Conservation (phyloP, 1,284 basidiomycete genomes). For the Mycosarcoma maydis region DNA sequence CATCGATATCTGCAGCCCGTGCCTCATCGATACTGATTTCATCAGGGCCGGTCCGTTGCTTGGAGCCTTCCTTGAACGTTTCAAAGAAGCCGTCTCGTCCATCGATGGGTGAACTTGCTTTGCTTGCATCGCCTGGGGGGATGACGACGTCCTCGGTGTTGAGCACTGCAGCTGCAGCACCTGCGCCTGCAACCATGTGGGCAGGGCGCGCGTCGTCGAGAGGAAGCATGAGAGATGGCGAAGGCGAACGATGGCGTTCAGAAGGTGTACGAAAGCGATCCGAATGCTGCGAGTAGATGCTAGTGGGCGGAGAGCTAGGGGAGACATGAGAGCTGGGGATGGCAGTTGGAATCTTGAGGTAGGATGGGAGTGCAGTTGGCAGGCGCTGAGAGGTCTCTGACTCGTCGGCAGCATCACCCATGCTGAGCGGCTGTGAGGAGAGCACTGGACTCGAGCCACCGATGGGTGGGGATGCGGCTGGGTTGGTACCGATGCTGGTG, state of each 20-base stretch:
- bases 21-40: slow-evolving; percentile 27
- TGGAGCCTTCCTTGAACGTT: slow-evolving; percentile 3
- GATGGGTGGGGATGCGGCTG: slow-evolving; percentile 35
- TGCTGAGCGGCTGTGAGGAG: slow-evolving; percentile 30
- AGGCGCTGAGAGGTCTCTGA: slow-evolving; percentile 9
- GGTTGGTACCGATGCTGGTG: slow-evolving; percentile 35
- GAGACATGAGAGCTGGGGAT: slow-evolving; percentile 60
- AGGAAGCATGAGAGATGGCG: slow-evolving; percentile 34
- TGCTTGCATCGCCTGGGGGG: slow-evolving; percentile 51
- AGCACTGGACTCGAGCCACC: slow-evolving; percentile 39
- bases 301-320: slow-evolving; percentile 22
- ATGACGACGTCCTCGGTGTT: slow-evolving; percentile 57
- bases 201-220: slow-evolving; percentile 17
- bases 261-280: slow-evolving; percentile 14
- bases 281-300: slow-evolving; percentile 38
- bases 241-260: slow-evolving; percentile 27
- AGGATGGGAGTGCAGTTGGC: slow-evolving; percentile 59
- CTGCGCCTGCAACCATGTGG: slow-evolving; percentile 32
- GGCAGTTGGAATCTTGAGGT: slow-evolving; percentile 65
- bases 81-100: slow-evolving; percentile 15
- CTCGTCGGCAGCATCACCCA: slow-evolving; percentile 17
- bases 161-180: slow-evolving; percentile 47
- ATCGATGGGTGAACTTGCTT: slow-evolving; percentile 49
- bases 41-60: not conserved
- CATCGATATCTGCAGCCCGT: slow-evolving; percentile 38